Conservation (phyloP, 2,329 filamentous ascomycete genomes). For the Immersiporthe knoxdaviesiana region DNA sequence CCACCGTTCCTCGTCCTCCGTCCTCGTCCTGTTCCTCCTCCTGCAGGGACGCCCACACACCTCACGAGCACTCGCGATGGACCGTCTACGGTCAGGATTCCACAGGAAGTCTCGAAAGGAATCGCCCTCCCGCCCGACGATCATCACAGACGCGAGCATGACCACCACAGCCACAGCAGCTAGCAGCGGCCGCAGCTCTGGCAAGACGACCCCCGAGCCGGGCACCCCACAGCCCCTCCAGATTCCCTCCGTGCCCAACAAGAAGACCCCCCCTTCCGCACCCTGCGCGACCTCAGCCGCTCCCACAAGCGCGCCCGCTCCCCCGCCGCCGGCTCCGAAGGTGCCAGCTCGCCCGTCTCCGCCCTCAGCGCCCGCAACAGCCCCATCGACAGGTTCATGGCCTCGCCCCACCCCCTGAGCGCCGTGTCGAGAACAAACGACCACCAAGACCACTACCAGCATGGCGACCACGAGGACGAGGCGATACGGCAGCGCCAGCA, state of each 20-base stretch:
- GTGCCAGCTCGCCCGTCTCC: slow-evolving; percentile 31
- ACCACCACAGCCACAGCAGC: slow-evolving; percentile 22
- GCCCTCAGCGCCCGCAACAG: slow-evolving; percentile 38
- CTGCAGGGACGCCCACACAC: neutral
- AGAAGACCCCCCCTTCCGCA: slow-evolving; percentile 42
- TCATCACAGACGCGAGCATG: slow-evolving; percentile 22
- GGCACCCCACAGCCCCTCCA: slow-evolving; percentile 22
- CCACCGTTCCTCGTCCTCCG: neutral
- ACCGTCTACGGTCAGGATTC: slow-evolving; percentile 30
- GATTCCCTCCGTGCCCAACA: slow-evolving; percentile 25
- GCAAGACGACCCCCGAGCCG: slow-evolving; percentile 29
- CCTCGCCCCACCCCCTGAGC: slow-evolving; percentile 26
- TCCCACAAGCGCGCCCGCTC: slow-evolving; percentile 54
- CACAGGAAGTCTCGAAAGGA: slow-evolving; percentile 29
- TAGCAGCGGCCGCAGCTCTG: slow-evolving; percentile 20
- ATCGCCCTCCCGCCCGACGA: slow-evolving; percentile 25
- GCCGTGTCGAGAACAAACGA: slow-evolving; percentile 21
- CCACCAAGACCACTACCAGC: neutral
- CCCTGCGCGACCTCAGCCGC: slow-evolving; percentile 47
- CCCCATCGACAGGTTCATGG: slow-evolving; percentile 33
- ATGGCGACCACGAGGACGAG: neutral
- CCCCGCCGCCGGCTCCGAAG: slow-evolving; percentile 35
- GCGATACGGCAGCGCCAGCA: slow-evolving; percentile 8
- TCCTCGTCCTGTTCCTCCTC: neutral
- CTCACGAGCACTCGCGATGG: slow-evolving; percentile 23